Conservation (phyloP, 805 yeast species). For the Candida argentea region DNA sequence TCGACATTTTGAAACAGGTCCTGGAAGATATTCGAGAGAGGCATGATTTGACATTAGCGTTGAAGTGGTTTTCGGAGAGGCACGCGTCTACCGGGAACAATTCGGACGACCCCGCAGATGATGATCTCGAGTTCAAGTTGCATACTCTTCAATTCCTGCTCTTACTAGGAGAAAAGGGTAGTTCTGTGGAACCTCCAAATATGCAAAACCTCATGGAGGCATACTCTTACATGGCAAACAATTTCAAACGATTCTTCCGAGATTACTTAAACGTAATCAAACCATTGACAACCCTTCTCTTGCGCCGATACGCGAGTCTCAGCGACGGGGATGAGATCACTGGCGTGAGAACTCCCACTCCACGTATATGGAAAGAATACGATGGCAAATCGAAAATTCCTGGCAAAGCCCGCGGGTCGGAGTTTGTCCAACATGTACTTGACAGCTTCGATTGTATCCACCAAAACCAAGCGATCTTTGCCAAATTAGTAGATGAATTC, state of each 20-base stretch:
- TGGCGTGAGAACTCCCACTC: too few relatives aligned
- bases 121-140: conserved; percentile 28
- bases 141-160: conserved; percentile 29
- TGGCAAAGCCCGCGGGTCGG: conserved; percentile 10
- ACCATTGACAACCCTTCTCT: conserved; percentile 23
- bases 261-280: conserved; percentile 24
- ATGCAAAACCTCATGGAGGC: conserved; percentile 21
- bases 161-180: conserved; percentile 13
- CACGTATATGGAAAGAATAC: too few relatives aligned
- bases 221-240: conserved; percentile 26
- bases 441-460: conserved; percentile 20
- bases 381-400: conserved; percentile 7
- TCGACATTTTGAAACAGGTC: conserved; percentile 19
- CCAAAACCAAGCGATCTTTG: conserved; percentile 19
- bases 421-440: conserved; percentile 23
- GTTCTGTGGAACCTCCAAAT: conserved; percentile 4
- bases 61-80: conserved; percentile 23
- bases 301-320: conserved; percentile 11
- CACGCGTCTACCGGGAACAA: background rate
- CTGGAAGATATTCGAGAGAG: conserved; percentile 21
- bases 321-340: too few relatives aligned
- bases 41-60: conserved; percentile 23
- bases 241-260: conserved; percentile 23
- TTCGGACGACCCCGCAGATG: conserved; percentile 5
- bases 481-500: conserved; percentile 28